Conservation (phyloP, 2,329 filamentous ascomycete species). For the Phialophora expanda region DNA sequence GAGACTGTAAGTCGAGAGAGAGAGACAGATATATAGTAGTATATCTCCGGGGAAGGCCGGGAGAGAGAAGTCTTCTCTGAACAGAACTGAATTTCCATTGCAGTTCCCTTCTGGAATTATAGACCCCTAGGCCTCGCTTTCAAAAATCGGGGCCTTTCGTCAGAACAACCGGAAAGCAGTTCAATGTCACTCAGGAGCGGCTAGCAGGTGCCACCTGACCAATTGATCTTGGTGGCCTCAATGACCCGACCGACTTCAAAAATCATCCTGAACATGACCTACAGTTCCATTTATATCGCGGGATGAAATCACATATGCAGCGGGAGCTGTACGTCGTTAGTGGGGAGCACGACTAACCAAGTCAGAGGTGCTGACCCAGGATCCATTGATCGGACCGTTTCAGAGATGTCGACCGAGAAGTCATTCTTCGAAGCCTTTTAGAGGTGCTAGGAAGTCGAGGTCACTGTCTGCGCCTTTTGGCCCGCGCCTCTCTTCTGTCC, state of each 20-base stretch:
- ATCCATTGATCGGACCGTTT: too few species aligned
- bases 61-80: too few species aligned
- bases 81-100: too few species aligned
- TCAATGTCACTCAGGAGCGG: too few species aligned
- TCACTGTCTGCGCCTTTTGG: slow-evolving; percentile 7
- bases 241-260: background rate
- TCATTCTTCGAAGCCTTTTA: slow-evolving; percentile 18
- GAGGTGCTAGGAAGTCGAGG: slow-evolving; percentile 25
- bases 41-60: too few species aligned
- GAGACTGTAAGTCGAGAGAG: background rate
- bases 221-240: background rate
- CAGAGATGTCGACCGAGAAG: background rate
- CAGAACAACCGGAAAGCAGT: background rate
- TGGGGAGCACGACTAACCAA: too few species aligned
- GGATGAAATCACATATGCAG: background rate
- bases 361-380: background rate
- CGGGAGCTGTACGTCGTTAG: background rate
- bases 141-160: background rate
- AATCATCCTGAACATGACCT: background rate
- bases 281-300: background rate
- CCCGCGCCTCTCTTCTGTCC: background rate
- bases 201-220: too few species aligned
- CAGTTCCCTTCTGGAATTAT: too few species aligned
- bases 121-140: background rate
- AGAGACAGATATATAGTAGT: background rate